Conservation (phyloP, 495 filamentous ascomycete species). For the Aspergillus incahuasiensis region DNA sequence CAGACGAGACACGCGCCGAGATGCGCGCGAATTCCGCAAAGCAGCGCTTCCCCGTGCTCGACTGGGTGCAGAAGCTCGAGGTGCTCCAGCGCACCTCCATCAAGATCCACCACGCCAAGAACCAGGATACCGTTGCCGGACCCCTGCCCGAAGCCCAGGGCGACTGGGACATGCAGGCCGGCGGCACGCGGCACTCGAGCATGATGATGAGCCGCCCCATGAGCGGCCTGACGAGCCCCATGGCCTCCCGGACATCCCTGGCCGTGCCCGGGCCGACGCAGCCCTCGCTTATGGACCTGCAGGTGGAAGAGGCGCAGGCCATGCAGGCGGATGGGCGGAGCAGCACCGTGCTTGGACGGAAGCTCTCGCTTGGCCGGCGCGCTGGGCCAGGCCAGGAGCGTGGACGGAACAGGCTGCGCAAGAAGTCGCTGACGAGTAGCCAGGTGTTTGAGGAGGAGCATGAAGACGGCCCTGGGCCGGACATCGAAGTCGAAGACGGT, state of each 20-base stretch:
- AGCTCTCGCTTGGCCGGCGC: neutral
- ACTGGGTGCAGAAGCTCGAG: slow-evolving; percentile 60
- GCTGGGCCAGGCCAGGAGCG: neutral
- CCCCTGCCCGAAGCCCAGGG: slow-evolving; percentile 1
- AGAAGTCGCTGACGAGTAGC: neutral
- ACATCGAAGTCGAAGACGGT: too few species aligned
- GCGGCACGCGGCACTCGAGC: neutral
- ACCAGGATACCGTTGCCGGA: slow-evolving; percentile 32
- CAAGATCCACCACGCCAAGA: slow-evolving; percentile 30
- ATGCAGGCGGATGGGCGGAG: too few species aligned
- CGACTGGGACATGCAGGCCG: slow-evolving; percentile 3
- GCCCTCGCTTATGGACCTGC: too few species aligned
- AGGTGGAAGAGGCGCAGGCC: too few species aligned
- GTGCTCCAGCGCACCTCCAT: slow-evolving; percentile 53
- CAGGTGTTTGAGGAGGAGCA: neutral
- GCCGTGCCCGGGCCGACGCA: too few species aligned
- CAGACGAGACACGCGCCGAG: slow-evolving; percentile 48
- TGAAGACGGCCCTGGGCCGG: too few species aligned
- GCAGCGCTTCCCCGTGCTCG: slow-evolving; percentile 68
- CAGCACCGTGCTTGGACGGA: too few species aligned
- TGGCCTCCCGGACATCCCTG: too few species aligned
- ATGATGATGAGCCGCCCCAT: neutral
- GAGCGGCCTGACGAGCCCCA: neutral
- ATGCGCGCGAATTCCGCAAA: slow-evolving; percentile 71
- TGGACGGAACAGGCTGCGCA: neutral